Conservation (phyloP, 345 rosid species). For the Luvunga scandens region DNA sequence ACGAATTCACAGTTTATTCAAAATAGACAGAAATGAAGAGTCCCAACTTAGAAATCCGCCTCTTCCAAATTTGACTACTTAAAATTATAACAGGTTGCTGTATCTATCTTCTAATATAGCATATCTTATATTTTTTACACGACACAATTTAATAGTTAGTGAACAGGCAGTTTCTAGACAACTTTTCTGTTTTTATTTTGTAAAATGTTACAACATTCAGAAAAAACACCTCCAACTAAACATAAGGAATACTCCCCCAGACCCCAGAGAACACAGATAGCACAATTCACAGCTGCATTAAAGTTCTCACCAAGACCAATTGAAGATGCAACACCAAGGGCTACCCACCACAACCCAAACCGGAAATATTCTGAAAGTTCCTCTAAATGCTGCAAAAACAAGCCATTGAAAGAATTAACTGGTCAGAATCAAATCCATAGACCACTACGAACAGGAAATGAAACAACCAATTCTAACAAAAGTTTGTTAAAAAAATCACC, state of each 20-base stretch:
- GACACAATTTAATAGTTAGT: neutral
- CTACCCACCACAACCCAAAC: constrained; percentile 90
- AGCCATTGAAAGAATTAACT: constrained; percentile 1
- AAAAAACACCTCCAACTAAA: neutral
- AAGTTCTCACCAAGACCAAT: constrained; percentile 91
- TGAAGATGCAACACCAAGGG: constrained; percentile 98
- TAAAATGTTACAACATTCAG: neutral
- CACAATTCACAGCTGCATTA: neutral
- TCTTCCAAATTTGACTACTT: neutral
- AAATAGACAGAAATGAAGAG: neutral
- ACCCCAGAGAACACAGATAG: neutral
- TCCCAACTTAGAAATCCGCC: neutral
- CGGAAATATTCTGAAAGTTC: constrained; percentile 61
- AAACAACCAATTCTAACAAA: neutral
- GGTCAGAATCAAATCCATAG: neutral
- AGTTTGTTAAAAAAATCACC: neutral
- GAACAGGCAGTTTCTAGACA: neutral
- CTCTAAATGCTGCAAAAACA: constrained; percentile 68
- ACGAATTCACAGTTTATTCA: neutral
- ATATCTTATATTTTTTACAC: neutral
- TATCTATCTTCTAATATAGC: neutral
- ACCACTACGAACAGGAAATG: neutral
- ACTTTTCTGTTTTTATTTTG: neutral
- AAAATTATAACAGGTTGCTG: neutral
- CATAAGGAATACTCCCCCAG: neutral